Base-by-base conservation (phyloP, 148 eudicot genomes). In the Agrostemma githago region DNA sequence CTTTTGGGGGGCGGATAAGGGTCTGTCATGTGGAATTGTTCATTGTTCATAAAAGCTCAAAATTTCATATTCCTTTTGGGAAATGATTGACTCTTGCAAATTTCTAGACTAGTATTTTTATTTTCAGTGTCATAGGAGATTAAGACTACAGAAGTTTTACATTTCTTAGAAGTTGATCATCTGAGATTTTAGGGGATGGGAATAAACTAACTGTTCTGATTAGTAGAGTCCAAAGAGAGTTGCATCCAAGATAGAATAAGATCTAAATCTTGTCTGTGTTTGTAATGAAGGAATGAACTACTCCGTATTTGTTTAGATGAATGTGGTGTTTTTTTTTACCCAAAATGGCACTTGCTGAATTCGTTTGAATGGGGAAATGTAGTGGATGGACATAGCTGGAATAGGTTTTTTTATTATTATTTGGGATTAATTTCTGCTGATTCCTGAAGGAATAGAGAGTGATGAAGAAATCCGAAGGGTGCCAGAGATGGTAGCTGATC, bases 381-480 rank as follows among this genome's bases (percentile, higher is more conserved):
- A 6, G 48, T 42, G 34, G 19, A 8, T 26, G 20, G 71, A 17
- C n/a, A 66, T 66, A 17, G 6, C 41, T 42, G 53, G 15, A n/a
- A 5, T 34, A 42, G 16, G 39, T 9, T 42, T 57, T 57, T 44
- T 15, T 37, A 48, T 2, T 12, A 65, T 57, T 16, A 1, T 61
- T 38, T 46, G 51, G 43, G 66, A 26, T 78, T 51, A 3, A 37
- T 16, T 43, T 58, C 54, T 10, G 43, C 8, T 48, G n/a, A n/a
- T 76, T 66, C 44, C 9, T 37, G 26, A 8, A 95, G 99, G 99
- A 67, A 83, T 92, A 82, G 99, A 95, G 83, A 95, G 99, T 74
- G 99, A 95, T 78, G 99, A 95, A 51, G 99, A 95, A 84, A 92
- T 95, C 77, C 81, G 97, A 71, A 86, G 94, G 77, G 99, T 95